phyloP scores from a whole-genome alignment of 2,329 filamentous ascomycete species.

The Fusarium sp. region DNA sequence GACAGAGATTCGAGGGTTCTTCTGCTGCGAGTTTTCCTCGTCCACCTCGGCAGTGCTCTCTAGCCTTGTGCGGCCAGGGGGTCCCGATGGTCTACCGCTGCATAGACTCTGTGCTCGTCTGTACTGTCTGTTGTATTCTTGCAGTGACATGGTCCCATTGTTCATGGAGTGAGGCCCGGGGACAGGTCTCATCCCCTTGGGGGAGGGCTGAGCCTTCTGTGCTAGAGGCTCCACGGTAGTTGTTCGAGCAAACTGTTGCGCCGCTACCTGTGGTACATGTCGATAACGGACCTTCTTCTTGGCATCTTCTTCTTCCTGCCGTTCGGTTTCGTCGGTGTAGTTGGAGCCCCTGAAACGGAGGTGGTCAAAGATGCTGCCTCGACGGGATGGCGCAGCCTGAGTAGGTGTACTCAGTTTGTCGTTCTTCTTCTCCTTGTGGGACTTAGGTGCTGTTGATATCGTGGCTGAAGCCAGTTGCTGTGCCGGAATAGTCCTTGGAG shows the following conservation, averaged over 20 bases:
- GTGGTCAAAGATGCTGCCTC: constrained; percentile 39
- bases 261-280: constrained; percentile 66
- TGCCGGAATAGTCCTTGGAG: constrained; percentile 16
- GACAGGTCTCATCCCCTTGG: constrained; percentile 55
- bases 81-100: constrained; percentile 46
- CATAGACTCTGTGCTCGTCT: constrained; percentile 52
- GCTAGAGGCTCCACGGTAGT: constrained; percentile 57
- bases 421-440: constrained; percentile 24
- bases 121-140: constrained; percentile 52
- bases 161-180: constrained; percentile 30
- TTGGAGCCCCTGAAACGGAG: constrained; percentile 43
- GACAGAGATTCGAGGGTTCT: constrained; percentile 48
- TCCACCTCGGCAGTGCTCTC: constrained; percentile 52
- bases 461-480: constrained; percentile 4
- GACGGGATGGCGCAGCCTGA: constrained; percentile 22
- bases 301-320: constrained; percentile 29
- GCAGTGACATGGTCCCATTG: constrained; percentile 47
- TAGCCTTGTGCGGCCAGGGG: constrained; percentile 52
- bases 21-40: constrained; percentile 30
- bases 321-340: constrained; percentile 34
- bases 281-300: constrained; percentile 51
- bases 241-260: constrained; percentile 66
- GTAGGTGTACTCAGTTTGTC: constrained; percentile 7
- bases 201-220: constrained; percentile 52
- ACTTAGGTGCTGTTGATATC: constrained; percentile 9